Conservation (phyloP, 441 rosid genomes). For the Populus hybrid region DNA sequence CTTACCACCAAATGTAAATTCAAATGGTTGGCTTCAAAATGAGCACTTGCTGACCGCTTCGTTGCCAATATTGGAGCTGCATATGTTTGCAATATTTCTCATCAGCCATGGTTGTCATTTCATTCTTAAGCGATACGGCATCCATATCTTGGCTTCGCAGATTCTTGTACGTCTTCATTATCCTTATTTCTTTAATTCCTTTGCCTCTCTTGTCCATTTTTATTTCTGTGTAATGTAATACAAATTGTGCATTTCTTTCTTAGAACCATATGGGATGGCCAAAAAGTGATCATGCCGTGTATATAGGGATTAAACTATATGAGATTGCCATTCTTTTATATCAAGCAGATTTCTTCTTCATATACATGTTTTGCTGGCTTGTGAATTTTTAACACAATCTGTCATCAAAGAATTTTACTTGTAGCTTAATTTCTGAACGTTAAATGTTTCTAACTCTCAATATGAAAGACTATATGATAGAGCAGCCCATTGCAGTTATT, state of each 20-base stretch:
- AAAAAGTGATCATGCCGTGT: background rate
- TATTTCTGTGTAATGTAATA: background rate
- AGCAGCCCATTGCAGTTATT: background rate
- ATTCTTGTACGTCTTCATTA: background rate
- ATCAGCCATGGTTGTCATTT: background rate
- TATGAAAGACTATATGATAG: background rate
- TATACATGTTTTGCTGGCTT: background rate
- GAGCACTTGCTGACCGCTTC: background rate
- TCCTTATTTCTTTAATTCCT: background rate
- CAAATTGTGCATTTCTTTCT: background rate
- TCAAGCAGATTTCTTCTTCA: background rate
- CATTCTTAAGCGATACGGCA: background rate
- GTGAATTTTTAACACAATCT: background rate
- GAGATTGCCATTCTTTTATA: background rate
- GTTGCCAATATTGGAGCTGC: background rate
- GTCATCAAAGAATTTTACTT: background rate
- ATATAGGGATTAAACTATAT: background rate
- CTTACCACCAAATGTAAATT: background rate
- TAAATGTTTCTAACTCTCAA: background rate
- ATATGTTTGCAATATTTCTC: background rate
- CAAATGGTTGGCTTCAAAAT: background rate
- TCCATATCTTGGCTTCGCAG: background rate
- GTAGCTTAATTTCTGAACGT: background rate
- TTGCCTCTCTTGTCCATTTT: background rate
- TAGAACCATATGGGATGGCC: background rate